Percentiles rank a stretch among this genome's conserved stretches.
Conservation (phyloP, 768 basidiomycete genomes). For the Amanita muscaria region DNA sequence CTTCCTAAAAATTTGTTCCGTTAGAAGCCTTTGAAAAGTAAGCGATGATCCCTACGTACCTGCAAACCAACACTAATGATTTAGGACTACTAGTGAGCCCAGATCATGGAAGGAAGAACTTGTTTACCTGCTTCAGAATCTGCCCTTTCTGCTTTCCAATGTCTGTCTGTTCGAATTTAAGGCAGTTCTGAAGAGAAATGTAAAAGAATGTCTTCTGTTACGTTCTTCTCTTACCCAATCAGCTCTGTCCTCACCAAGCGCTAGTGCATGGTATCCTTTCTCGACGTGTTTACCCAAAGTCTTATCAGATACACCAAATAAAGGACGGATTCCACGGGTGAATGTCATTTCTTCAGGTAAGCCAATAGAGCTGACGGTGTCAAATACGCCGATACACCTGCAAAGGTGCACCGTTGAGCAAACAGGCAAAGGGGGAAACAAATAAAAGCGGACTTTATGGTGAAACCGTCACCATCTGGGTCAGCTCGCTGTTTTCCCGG, state of each 20-base stretch:
- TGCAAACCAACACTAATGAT: conserved; percentile 71
- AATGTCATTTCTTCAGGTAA: conserved; percentile 56
- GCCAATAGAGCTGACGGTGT: conserved; percentile 69
- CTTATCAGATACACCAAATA: conserved; percentile 57
- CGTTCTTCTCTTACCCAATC: conserved; percentile 48
- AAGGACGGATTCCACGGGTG: conserved; percentile 31
- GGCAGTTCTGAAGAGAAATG: conserved; percentile 35
- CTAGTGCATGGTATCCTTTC: conserved; percentile 60
- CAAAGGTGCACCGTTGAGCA: neutral
- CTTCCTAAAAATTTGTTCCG: conserved; percentile 18
- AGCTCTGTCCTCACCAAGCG: conserved; percentile 53
- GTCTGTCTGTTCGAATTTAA: conserved; percentile 53
- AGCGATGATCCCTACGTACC: conserved; percentile 30
- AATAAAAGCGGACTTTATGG: conserved; percentile 43
- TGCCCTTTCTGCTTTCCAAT: conserved; percentile 46
- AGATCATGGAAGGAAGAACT: neutral
- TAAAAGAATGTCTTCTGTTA: neutral
- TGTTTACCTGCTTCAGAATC: conserved; percentile 48
- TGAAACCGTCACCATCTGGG: conserved; percentile 39
- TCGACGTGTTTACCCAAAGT: conserved; percentile 55
- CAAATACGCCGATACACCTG: conserved; percentile 67
- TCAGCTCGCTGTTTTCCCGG: conserved; percentile 45
- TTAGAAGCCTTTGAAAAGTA: neutral
- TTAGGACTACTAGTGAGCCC: neutral
- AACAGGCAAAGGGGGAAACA: neutral